phyloP scores from a whole-genome alignment of 164 flowering plant species.

The Vitis amurensis region DNA sequence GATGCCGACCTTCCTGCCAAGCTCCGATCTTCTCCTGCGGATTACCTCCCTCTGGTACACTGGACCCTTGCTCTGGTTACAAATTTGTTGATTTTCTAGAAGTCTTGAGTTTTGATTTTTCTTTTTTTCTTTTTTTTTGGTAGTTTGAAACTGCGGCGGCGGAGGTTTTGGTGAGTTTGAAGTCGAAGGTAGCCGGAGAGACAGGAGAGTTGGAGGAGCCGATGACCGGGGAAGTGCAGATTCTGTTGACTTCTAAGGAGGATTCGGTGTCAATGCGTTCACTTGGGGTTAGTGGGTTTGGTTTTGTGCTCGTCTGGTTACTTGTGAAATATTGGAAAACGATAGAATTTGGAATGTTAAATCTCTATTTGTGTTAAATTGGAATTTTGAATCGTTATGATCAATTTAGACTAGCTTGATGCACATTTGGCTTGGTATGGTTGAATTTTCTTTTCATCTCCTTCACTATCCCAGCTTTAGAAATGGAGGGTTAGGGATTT shows the following conservation, averaged over 20 bases:
- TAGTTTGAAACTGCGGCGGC: slow-evolving; percentile 95
- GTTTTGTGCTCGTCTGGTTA: neutral
- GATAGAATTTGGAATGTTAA: neutral
- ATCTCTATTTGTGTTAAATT: too few relatives aligned
- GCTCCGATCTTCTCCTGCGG: slow-evolving; percentile 87
- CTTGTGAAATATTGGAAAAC: neutral
- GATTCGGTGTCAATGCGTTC: slow-evolving; percentile 78
- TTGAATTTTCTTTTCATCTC: too few relatives aligned
- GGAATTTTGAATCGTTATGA: too few relatives aligned
- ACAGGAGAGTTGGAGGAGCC: slow-evolving; percentile 92
- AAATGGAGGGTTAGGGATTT: neutral
- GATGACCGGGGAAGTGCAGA: slow-evolving; percentile 71
- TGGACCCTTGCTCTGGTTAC: neutral
- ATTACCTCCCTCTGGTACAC: slow-evolving; percentile 77
- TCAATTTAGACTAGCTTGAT: too few relatives aligned
- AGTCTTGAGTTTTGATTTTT: neutral
- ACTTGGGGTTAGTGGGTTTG: slow-evolving; percentile 70
- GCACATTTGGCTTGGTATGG: too few relatives aligned
- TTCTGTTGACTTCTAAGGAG: slow-evolving; percentile 79
- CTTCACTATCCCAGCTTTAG: too few relatives aligned
- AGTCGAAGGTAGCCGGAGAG: slow-evolving; percentile 71
- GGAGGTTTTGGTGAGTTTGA: slow-evolving; percentile 71
- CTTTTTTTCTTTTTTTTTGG: slow-evolving; percentile 3
- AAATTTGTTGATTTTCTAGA: neutral
- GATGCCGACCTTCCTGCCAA: slow-evolving; percentile 69